Conservation (phyloP, 371 early-diverging fungal species). For the Dichotomocladium elegans region DNA sequence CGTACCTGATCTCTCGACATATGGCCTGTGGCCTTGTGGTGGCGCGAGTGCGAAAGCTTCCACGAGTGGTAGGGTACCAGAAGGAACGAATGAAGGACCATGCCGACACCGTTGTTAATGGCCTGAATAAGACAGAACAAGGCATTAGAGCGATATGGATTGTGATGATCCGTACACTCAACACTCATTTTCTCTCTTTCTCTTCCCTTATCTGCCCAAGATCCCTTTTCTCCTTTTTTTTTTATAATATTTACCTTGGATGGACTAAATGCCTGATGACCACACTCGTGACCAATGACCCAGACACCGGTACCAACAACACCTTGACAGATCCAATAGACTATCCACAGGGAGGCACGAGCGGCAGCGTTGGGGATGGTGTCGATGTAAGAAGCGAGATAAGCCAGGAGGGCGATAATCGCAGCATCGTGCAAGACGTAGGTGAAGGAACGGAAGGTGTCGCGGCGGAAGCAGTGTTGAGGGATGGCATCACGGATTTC, state of each 20-base stretch:
- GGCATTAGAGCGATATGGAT: too few species aligned
- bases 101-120: slow-evolving; percentile 80
- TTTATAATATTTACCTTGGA: slow-evolving; percentile 38
- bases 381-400: slow-evolving; percentile 70
- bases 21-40: slow-evolving; percentile 83
- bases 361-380: slow-evolving; percentile 15
- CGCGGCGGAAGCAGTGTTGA: slow-evolving; percentile 78
- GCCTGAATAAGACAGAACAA: slow-evolving; percentile 13
- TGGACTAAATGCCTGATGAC: slow-evolving; percentile 81
- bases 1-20: slow-evolving; percentile 73
- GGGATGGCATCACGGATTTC: slow-evolving; percentile 84
- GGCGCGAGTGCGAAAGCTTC: slow-evolving; percentile 71
- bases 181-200: too few species aligned
- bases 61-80: slow-evolving; percentile 84
- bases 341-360: slow-evolving; percentile 63
- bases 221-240: background rate
- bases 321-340: slow-evolving; percentile 79
- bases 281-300: slow-evolving; percentile 89
- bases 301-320: slow-evolving; percentile 82
- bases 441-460: slow-evolving; percentile 62
- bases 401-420: slow-evolving; percentile 54
- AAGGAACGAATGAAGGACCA: slow-evolving; percentile 74
- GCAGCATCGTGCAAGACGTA: slow-evolving; percentile 71
- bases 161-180: too few species aligned
- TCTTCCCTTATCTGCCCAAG: background rate